Percentiles rank a stretch among this genome's conserved stretches.
Conservation (phyloP, 768 basidiomycete genomes). For the Termitomyces sp. region DNA sequence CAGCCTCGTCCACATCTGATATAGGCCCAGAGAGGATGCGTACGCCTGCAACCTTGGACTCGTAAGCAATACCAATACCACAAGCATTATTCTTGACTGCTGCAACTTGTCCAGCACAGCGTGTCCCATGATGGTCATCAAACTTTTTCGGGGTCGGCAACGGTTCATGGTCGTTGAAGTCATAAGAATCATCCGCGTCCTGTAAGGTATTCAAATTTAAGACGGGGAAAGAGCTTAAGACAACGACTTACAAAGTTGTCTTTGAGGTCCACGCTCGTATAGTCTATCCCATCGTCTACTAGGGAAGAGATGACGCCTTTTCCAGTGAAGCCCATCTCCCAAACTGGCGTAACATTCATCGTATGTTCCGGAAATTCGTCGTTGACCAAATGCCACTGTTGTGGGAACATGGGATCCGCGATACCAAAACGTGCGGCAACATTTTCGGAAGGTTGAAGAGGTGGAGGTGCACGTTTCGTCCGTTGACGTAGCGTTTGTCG, state of each 20-base stretch:
- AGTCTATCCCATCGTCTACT: slow-evolving; percentile 95
- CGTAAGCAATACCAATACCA: slow-evolving; percentile 91
- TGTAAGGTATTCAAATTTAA: slow-evolving; percentile 32
- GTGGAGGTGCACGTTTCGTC: slow-evolving; percentile 76
- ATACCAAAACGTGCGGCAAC: slow-evolving; percentile 37
- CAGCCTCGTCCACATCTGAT: slow-evolving; percentile 93
- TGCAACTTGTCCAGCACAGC: slow-evolving; percentile 96
- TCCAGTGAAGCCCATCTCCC: slow-evolving; percentile 90
- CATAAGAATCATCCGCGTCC: slow-evolving; percentile 87
- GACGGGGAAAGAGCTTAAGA: neutral
- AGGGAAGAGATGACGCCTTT: slow-evolving; percentile 83
- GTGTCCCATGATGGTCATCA: slow-evolving; percentile 96
- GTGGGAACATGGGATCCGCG: slow-evolving; percentile 74
- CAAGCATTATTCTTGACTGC: slow-evolving; percentile 92
- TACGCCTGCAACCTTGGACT: slow-evolving; percentile 88
- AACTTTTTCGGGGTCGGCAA: slow-evolving; percentile 84
- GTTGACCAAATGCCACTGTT: slow-evolving; percentile 52
- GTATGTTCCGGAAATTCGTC: slow-evolving; percentile 64
- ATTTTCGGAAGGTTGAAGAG: slow-evolving; percentile 33
- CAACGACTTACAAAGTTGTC: slow-evolving; percentile 81
- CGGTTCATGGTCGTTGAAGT: slow-evolving; percentile 91
- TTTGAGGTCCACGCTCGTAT: slow-evolving; percentile 80
- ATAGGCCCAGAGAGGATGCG: slow-evolving; percentile 95
- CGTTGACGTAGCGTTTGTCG: slow-evolving; percentile 67
- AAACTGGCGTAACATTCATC: slow-evolving; percentile 92